These are phyloP conservation scores for Coccinonectria pachysandricola DNA, from an alignment of 2,329 filamentous ascomycete genomes.

Conservation along the genomic window DNA sequence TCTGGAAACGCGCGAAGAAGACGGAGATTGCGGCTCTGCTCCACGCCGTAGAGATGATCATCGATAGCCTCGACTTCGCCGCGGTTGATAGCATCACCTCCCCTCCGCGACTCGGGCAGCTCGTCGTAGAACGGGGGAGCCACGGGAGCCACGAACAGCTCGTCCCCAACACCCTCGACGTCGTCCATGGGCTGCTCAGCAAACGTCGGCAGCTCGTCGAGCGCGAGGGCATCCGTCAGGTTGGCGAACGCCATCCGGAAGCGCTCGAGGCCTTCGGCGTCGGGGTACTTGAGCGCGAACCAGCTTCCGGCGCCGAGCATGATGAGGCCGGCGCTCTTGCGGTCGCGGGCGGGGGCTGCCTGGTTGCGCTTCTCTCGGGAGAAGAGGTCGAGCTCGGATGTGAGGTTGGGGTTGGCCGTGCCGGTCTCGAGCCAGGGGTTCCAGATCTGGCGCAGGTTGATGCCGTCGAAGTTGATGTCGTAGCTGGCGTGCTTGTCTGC, in stretches of 20 bases:
- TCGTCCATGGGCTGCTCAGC: conserved; percentile 13
- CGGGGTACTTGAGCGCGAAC: conserved; percentile 9
- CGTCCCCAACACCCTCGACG: conserved; percentile 17
- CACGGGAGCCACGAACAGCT: conserved; percentile 20
- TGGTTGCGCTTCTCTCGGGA: conserved; percentile 10
- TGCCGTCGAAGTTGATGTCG: conserved; percentile 31
- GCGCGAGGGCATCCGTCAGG: conserved; percentile 12
- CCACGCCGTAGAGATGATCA: conserved; percentile 5
- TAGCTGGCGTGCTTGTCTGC: conserved; percentile 10
- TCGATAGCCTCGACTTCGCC: conserved; percentile 18
- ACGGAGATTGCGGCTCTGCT: conserved; percentile 10
- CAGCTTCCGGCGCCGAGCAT: conserved; percentile 19
- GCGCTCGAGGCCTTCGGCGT: conserved; percentile 5
- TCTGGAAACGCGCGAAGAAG: conserved; percentile 12
- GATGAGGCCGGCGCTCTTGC: conserved; percentile 13
- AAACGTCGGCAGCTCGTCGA: conserved; percentile 11
- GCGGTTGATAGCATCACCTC: conserved; percentile 10
- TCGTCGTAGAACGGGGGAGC: conserved; percentile 14
- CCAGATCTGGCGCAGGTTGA: conserved; percentile 47
- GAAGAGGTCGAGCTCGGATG: conserved; percentile 14
- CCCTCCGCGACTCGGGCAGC: conserved; percentile 7
- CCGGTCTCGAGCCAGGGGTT: conserved; percentile 48
- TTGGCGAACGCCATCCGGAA: conserved; percentile 15
- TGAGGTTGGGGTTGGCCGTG: conserved; percentile 15
- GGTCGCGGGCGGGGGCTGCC: conserved; percentile 6